phyloP scores from a whole-genome alignment of 1,139 yeast species.

The Nadsonia commutata region DNA sequence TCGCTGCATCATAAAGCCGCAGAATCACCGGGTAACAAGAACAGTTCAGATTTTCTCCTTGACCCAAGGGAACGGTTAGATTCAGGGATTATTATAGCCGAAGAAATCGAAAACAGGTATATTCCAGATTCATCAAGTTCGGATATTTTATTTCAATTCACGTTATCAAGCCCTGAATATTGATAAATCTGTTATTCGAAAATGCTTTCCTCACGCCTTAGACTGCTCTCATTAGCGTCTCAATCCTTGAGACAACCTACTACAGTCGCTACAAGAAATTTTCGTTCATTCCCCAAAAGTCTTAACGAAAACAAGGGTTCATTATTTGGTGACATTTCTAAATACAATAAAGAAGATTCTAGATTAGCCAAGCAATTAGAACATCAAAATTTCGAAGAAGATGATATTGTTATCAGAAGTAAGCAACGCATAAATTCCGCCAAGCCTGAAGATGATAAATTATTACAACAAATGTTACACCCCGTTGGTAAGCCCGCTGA shows the following conservation, averaged over 20 bases:
- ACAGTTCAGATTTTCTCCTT: background rate
- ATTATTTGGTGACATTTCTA: background rate
- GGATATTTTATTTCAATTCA: no score
- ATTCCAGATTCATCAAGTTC: no score
- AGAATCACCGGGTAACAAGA: background rate
- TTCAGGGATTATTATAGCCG: background rate
- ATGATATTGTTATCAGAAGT: background rate
- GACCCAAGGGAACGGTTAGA: background rate
- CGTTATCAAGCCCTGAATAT: no score
- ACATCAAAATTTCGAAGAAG: background rate
- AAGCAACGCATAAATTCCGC: background rate
- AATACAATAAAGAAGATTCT: background rate
- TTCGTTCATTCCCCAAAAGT: background rate
- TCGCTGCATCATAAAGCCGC: no score
- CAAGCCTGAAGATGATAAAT: background rate
- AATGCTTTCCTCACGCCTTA: background rate
- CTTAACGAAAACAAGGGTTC: background rate
- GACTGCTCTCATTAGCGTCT: background rate
- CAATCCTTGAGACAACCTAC: background rate
- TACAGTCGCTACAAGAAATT: background rate
- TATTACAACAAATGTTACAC: background rate
- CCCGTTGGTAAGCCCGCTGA: constrained; percentile 29
- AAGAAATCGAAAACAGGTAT: no score
- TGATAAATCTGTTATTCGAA: no score
- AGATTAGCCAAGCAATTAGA: background rate